Conservation (phyloP, 2,329 filamentous ascomycete species). For the Beauveria sp. region DNA sequence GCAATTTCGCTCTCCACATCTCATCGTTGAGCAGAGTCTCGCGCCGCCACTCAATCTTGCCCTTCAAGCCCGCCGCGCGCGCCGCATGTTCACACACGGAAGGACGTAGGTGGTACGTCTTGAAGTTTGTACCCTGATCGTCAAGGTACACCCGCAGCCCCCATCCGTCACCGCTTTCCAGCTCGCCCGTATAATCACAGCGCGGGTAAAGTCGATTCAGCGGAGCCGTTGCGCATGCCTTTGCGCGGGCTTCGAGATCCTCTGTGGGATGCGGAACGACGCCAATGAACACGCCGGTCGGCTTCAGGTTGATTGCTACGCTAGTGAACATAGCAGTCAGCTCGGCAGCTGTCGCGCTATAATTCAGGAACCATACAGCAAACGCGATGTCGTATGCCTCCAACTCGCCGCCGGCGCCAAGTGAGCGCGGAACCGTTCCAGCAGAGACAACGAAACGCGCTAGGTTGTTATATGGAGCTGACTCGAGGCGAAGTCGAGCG, state of each 20-base stretch:
- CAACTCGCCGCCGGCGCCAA: background rate
- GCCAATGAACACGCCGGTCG: constrained; percentile 11
- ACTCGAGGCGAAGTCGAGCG: background rate
- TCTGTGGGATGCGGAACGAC: constrained; percentile 7
- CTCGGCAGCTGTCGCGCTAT: background rate
- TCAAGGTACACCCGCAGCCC: background rate
- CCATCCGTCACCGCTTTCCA: background rate
- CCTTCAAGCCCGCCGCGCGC: constrained; percentile 7
- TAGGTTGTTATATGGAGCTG: background rate
- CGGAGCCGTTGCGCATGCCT: background rate
- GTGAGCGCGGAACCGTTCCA: background rate
- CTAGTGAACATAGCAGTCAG: constrained; percentile 11
- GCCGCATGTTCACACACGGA: constrained; percentile 12
- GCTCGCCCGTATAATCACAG: background rate
- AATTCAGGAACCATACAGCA: constrained; percentile 13
- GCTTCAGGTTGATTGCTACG: constrained; percentile 12
- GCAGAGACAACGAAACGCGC: background rate
- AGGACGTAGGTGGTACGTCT: constrained; percentile 11
- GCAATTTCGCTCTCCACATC: background rate
- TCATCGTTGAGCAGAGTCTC: background rate
- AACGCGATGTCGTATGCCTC: constrained; percentile 1
- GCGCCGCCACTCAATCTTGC: background rate
- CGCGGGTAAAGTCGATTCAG: background rate
- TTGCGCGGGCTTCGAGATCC: background rate
- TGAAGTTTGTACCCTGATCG: background rate